Base-by-base conservation (phyloP, 108 stramenopile species). In the Skeletonema costatum region DNA sequence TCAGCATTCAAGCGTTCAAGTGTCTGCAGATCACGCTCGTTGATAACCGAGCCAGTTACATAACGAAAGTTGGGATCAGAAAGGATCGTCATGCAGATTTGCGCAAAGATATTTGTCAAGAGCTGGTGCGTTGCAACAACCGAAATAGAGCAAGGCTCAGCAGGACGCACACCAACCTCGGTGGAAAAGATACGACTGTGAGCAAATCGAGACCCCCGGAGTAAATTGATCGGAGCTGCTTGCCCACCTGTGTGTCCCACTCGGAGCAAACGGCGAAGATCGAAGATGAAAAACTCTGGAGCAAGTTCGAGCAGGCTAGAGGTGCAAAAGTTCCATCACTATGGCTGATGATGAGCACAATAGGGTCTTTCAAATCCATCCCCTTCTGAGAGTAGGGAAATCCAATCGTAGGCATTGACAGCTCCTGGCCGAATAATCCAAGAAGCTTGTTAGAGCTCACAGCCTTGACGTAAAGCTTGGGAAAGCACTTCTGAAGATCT, bases 391-490 rank as follows among this genome's bases (percentile, higher is more conserved):
- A 75, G 33, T 70, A 71, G 10, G 87, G 81, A 64, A 87, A 87
- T 17, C 91, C 91, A 60, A 84, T 44, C 6, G 87, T 12, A 30
- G 91, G 91, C 21, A 88, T 75, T 10, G 87, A 46, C 17, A 89
- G 51, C 44, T 89, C 91, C 61, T 92, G 91, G 4, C 91, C 89
- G 61, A 71, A 88, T 39, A 92, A 61, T 36, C 91, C 94, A 19
- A 95, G 80, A 10, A 95, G 71, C 78, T 93, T 93, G 85, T 96
- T 96, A 64, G 87, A 84, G 77, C 86, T 87, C 30, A 89, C 74
- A 13, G 92, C 81, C 33, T 81, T 63, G 38, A 91, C 72, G 42
- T 62, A 56, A 0, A 96, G 77, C 70, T 85, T 87, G 19, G 95
- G 92, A 70, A 96, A 90, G 38, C 88, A 59, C 39, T 88, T 89